phyloP scores from a whole-genome alignment of 306 rosid species.

The Spatholobus suberectus region DNA sequence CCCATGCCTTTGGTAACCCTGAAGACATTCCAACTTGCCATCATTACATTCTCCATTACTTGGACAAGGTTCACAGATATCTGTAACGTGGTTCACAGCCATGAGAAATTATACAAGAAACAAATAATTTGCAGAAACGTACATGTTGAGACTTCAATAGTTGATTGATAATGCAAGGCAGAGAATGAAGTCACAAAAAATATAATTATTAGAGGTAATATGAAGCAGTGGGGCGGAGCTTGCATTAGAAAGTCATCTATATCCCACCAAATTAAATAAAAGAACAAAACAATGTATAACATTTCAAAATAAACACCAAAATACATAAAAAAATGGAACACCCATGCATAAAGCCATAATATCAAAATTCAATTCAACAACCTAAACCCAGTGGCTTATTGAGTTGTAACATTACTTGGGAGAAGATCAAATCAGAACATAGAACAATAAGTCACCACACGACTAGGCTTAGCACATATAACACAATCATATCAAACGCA shows the following conservation, averaged over 20 bases:
- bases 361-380: background rate
- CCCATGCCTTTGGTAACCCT: constrained; percentile 70
- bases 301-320: constrained; percentile 7
- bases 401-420: background rate
- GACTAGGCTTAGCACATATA: background rate
- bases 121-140: constrained; percentile 7
- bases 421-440: background rate
- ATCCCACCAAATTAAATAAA: too few relatives aligned
- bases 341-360: background rate
- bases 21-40: constrained; percentile 73
- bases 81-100: constrained; percentile 47
- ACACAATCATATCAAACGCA: background rate
- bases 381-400: background rate
- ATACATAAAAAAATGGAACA: background rate
- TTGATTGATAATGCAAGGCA: background rate
- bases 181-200: constrained; percentile 27
- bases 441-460: background rate
- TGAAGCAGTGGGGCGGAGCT: background rate
- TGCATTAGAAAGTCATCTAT: too few relatives aligned
- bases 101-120: constrained; percentile 11
- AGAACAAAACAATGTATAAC: constrained; percentile 5
- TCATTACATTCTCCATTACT: constrained; percentile 69
- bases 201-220: constrained; percentile 8
- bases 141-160: constrained; percentile 12
- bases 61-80: constrained; percentile 86